Evolutionary conservation across 345 rosid species (phyloP).

Genomic region (Eucalyptus cloeziana): DNA sequence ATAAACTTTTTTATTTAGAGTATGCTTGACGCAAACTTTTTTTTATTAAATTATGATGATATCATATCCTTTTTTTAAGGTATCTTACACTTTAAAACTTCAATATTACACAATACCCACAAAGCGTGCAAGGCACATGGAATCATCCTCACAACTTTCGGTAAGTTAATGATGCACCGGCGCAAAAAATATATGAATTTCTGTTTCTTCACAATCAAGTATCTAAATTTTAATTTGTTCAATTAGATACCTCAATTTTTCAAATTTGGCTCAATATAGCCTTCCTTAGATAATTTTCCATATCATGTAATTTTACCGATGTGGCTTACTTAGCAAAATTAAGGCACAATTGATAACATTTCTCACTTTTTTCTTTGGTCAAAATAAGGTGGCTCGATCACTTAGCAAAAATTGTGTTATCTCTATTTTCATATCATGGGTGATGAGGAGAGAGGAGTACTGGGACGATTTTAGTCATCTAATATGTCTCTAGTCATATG

Average conservation of each 20-base stretch:
- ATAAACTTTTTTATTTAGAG: background rate
- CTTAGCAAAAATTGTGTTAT: background rate
- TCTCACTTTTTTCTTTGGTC: no score
- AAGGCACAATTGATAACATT: no score
- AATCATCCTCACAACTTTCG: background rate
- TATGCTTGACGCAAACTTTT: background rate
- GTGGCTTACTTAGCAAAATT: background rate
- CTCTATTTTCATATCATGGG: background rate
- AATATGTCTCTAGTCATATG: no score
- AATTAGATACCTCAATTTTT: background rate
- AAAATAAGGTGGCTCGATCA: no score
- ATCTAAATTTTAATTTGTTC: background rate
- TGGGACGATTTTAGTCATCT: no score
- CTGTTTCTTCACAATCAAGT: background rate
- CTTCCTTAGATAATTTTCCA: background rate
- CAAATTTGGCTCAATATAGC: background rate
- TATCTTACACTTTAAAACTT: background rate
- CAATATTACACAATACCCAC: background rate
- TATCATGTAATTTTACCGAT: background rate
- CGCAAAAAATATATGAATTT: background rate
- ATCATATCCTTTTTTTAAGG: background rate
- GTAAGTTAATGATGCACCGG: fast-evolving
- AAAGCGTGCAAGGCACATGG: background rate
- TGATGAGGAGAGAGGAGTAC: no score
- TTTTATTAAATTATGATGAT: background rate